A percentile compares a stretch with the other conserved stretches of the same genome.
Evolutionary conservation across 1,284 basidiomycete species (phyloP).

Genomic region (Phylloboletellus chloephorus): DNA sequence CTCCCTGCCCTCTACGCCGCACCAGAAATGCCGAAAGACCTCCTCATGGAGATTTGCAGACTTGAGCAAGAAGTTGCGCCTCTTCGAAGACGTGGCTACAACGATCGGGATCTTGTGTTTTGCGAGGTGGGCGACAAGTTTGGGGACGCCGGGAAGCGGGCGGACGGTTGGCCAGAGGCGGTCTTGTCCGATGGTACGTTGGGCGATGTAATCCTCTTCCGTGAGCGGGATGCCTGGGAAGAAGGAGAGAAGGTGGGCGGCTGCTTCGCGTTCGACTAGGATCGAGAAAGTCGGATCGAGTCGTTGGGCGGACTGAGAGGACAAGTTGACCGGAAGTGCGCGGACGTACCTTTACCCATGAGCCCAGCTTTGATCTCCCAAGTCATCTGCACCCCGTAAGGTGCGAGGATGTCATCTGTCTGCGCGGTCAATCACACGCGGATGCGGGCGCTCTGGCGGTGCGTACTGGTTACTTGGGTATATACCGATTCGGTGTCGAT

Average conservation of each 20-base stretch:
- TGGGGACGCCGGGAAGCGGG: slow-evolving; percentile 62
- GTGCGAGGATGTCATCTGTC: slow-evolving; percentile 57
- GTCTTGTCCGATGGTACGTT: slow-evolving; percentile 56
- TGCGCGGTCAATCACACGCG: slow-evolving; percentile 8
- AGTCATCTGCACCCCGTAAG: slow-evolving; percentile 70
- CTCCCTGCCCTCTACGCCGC: slow-evolving; percentile 26
- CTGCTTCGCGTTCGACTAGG: slow-evolving; percentile 61
- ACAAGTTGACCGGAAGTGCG: too few species aligned
- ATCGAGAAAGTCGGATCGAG: background rate
- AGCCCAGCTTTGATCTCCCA: slow-evolving; percentile 80
- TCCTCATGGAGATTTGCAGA: slow-evolving; percentile 51
- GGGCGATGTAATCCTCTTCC: slow-evolving; percentile 51
- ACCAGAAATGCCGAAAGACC: slow-evolving; percentile 41
- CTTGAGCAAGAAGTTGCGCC: slow-evolving; percentile 62
- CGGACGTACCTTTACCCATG: slow-evolving; percentile 73
- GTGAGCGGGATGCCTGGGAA: slow-evolving; percentile 66
- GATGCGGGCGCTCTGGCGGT: background rate
- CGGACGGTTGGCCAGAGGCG: slow-evolving; percentile 59
- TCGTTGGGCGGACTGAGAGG: background rate
- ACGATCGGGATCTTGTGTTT: slow-evolving; percentile 65
- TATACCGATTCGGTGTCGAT: slow-evolving; percentile 72
- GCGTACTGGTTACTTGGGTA: slow-evolving; percentile 69
- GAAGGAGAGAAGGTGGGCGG: slow-evolving; percentile 62
- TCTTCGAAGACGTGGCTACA: slow-evolving; percentile 66
- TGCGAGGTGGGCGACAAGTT: slow-evolving; percentile 61